Base-by-base conservation (phyloP, 1,284 basidiomycete species). In the Pulchroboletus neoregius region DNA sequence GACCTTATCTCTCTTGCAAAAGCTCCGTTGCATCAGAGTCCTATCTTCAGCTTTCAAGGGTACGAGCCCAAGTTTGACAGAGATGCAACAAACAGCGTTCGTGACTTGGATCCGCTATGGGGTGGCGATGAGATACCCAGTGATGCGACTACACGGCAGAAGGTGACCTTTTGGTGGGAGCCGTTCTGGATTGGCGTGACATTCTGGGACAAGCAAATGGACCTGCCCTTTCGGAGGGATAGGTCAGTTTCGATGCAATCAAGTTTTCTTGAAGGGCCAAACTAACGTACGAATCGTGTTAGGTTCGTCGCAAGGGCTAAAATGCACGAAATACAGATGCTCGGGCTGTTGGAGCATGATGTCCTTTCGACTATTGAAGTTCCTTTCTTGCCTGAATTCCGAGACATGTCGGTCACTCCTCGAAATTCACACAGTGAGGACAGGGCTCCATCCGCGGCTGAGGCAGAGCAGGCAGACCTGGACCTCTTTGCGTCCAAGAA, bases 251-350 rank as follows among this genome's bases (percentile, higher is more conserved):
- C 18, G 2, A 32, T 15, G 36, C 41, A 37, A 22, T 45, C 31
- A n/a, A 24, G 36, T 49, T 33, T 12, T 13, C 43, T 2, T 9
- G 12, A 28, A 37, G 2, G 3, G 15, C 13, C 34, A 20, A 18
- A 27, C 34, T 50, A 40, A 51, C 22, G 35, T 24, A 39, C 24
- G 34, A 7, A 24, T 43, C 30, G 12, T 39, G 36, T 20, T 52
- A 90, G 87, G 54, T 97, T 96, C 61, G 75, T 96, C 22, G 85
- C 91, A 2, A 82, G 92, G 34, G 91, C 89, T 31, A 91, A 90
- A 68, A 94, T 96, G 91, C 88, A 91, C 58, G 88, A 94, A 61
- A 92, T 95, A 37, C 88, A 95, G 61, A 94, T 91, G 88, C 76
- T 95, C 7, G 93, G 93, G 4, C 72, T 94, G 8, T 72, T 95